Evolutionary conservation across 306 rosid species (phyloP), one percentile per base, ranked within the genome.

Genomic region (Senna siamea): DNA sequence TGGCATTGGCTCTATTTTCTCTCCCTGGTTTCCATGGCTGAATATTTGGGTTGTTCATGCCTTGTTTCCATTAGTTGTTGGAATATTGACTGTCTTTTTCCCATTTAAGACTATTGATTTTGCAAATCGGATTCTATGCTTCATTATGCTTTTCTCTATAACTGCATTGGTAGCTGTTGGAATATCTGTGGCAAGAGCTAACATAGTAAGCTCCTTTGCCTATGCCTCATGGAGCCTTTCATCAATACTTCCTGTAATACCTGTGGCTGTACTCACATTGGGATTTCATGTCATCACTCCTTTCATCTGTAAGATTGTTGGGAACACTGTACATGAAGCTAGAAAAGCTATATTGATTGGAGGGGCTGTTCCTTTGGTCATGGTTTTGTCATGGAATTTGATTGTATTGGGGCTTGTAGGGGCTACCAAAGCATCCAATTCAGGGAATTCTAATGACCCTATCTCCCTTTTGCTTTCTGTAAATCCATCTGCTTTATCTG

Each of bases 201-300:
- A 81, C 67, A 46, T 88, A 40, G 43, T 72, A n/a, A 78, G 63
- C 75, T 88, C 88, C 13, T 72, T 88, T 59, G 70, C 62, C 38
- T 35, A 67, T 26, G 68, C 81, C 44, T 85, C 81, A 5, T 85
- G 93, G 93, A 20, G 62, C 4, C 17, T 81, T 38, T 77, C 84
- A 0, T 81, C 85, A 5, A 77, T 85, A 19, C 73, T 80, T 38
- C 88, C 87, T 3, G 80, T 84, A 22, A 81, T 88, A 50, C 93
- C 85, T 0, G 83, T 83, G 20, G 78, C 85, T 23, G 88, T 88
- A 1, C 78, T 88, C 47, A 83, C 88, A 5, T 72, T 85, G 70
- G 87, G 93, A 18, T 88, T 85, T 79, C 93, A 88, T 84, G 90
- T 88, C 5, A 78, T 81, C 37, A 88, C 88, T 50, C 90, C 85